These are phyloP conservation scores for Oxytropis ochrocephala DNA, from an alignment of 306 rosid species.

Conservation along the genomic window DNA sequence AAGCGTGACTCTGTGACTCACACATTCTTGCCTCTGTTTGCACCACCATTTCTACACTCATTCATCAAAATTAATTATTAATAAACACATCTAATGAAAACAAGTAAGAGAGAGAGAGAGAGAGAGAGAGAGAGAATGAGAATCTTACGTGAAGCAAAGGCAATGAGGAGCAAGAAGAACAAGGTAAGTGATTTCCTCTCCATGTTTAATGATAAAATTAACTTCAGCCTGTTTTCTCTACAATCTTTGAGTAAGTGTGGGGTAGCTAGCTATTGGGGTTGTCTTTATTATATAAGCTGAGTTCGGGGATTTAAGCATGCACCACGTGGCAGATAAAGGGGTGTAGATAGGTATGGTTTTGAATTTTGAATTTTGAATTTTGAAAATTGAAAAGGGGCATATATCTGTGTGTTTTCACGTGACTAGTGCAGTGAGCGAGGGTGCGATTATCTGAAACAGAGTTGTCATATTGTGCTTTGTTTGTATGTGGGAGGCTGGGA, in stretches of 20 bases:
- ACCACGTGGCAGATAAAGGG: background rate
- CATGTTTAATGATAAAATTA: background rate
- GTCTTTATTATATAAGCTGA: background rate
- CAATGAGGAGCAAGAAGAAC: conserved; percentile 22
- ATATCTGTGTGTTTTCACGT: background rate
- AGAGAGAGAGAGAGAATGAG: background rate
- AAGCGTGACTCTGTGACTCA: conserved; percentile 33
- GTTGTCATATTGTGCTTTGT: background rate
- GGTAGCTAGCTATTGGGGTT: background rate
- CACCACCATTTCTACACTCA: conserved; percentile 19
- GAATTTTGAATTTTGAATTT: no score
- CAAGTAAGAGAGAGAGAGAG: no score
- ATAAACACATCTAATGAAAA: no score
- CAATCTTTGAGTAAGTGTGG: background rate
- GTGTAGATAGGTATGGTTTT: no score
- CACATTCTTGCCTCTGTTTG: conserved; percentile 39
- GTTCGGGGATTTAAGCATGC: background rate
- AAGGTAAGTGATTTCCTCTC: conserved; percentile 21
- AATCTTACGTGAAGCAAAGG: conserved; percentile 32
- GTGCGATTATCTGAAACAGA: background rate
- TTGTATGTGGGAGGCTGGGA: background rate
- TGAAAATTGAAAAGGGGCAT: background rate
- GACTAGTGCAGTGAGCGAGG: background rate
- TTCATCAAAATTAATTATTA: background rate
- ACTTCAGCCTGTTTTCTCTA: background rate